Conservation (phyloP, 345 rosid genomes). For the Euclidium syriacum region DNA sequence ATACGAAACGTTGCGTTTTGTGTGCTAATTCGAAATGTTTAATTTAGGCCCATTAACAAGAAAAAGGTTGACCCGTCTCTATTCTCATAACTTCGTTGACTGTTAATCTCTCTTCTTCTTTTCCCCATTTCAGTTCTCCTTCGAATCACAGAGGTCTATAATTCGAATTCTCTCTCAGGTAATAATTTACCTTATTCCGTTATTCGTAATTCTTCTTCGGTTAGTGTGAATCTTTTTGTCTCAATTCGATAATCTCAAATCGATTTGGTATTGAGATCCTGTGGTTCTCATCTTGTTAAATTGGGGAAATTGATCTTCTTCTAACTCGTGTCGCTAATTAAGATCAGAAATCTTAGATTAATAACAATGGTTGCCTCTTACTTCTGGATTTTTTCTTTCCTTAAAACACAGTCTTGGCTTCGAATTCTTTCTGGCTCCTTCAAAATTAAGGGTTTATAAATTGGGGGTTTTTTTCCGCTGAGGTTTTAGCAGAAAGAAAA, state of each 20-base stretch:
- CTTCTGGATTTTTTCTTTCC: too few relatives aligned
- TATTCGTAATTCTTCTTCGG: neutral
- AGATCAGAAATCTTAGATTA: neutral
- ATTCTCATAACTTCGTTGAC: neutral
- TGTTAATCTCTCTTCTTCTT: neutral
- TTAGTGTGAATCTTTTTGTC: neutral
- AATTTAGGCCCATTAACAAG: constrained; percentile 4
- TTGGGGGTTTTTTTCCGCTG: neutral
- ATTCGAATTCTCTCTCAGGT: neutral
- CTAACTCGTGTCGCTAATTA: neutral
- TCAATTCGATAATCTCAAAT: neutral
- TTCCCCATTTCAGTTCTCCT: neutral
- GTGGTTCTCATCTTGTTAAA: neutral
- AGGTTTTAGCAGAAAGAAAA: neutral
- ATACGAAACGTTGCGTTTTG: constrained; percentile 9
- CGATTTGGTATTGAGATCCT: neutral
- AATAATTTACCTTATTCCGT: neutral
- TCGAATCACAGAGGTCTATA: neutral
- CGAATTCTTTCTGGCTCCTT: neutral
- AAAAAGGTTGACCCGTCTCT: constrained; percentile 8
- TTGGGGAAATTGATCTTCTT: neutral
- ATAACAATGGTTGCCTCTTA: neutral
- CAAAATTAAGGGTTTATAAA: neutral
- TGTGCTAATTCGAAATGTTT: too few relatives aligned
- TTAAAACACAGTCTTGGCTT: neutral